These are phyloP conservation scores for Gossypium rotundifolium DNA, from an alignment of 345 rosid species.

Conservation along the genomic window DNA sequence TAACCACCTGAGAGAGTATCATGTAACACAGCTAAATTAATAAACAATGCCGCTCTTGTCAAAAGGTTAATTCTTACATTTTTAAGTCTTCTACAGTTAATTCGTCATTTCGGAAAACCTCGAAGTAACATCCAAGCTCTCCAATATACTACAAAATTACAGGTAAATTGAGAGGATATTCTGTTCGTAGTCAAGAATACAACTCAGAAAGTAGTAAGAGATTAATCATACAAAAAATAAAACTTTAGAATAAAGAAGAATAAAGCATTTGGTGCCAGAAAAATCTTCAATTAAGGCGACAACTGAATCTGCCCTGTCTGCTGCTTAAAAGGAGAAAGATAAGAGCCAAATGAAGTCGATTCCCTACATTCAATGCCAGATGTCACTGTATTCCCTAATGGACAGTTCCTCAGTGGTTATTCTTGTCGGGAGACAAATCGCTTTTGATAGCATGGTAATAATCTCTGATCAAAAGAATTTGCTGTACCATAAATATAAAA, in stretches of 20 bases:
- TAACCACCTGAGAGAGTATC: background rate
- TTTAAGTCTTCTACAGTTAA: constrained; percentile 81
- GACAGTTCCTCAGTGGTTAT: background rate
- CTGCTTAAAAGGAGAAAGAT: background rate
- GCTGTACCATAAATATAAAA: background rate
- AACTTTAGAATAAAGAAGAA: background rate
- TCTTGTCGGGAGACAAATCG: background rate
- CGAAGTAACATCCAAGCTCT: constrained; percentile 77
- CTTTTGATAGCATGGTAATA: background rate
- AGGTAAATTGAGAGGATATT: constrained; percentile 4
- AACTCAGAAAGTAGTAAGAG: background rate
- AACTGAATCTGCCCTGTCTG: background rate
- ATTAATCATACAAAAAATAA: background rate
- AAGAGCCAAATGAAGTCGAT: background rate
- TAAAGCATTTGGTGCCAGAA: background rate
- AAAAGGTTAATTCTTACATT: constrained; percentile 35
- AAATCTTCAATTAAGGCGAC: background rate
- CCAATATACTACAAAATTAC: constrained; percentile 66
- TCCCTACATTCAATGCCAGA: background rate
- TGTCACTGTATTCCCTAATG: background rate
- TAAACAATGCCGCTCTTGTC: background rate
- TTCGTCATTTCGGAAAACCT: constrained; percentile 91
- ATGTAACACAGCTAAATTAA: background rate
- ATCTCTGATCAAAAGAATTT: background rate
- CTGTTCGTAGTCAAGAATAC: background rate